Evolutionary conservation across 2,329 filamentous ascomycete species (phyloP).

Genomic region (Myriosclerotinia scirpicola): DNA sequence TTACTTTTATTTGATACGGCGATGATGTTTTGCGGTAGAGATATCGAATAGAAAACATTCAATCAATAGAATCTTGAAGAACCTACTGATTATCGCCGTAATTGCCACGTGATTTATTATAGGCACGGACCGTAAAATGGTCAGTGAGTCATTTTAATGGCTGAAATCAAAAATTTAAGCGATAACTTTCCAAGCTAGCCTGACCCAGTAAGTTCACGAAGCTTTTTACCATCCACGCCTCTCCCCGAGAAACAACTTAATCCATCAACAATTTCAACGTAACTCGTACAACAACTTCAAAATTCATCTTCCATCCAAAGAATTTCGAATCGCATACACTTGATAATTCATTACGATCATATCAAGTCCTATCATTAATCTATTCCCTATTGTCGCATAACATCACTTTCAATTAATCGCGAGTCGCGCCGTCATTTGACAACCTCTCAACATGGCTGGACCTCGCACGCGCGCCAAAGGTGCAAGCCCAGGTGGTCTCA

Average conservation of each 20-base stretch:
- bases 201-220: neutral
- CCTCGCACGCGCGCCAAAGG: conserved; percentile 15
- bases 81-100: no score
- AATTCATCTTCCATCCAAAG: conserved; percentile 1
- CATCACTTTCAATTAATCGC: neutral
- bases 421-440: conserved; percentile 11
- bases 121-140: no score
- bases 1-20: no score
- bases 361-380: neutral
- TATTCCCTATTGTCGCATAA: neutral
- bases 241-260: conserved; percentile 16
- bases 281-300: conserved; percentile 1
- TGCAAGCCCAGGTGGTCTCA: conserved; percentile 22
- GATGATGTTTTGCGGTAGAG: no score
- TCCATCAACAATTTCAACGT: conserved; percentile 10
- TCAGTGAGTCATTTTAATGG: no score
- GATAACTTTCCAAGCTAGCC: conserved; percentile 2
- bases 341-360: neutral
- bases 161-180: no score
- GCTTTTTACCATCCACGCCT: conserved; percentile 2
- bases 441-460: conserved; percentile 13
- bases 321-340: neutral
- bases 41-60: no score
- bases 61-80: no score
- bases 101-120: no score